Evolutionary conservation across 495 filamentous ascomycete genomes (phyloP).

Genomic region (Penicillium ochrochloron): DNA sequence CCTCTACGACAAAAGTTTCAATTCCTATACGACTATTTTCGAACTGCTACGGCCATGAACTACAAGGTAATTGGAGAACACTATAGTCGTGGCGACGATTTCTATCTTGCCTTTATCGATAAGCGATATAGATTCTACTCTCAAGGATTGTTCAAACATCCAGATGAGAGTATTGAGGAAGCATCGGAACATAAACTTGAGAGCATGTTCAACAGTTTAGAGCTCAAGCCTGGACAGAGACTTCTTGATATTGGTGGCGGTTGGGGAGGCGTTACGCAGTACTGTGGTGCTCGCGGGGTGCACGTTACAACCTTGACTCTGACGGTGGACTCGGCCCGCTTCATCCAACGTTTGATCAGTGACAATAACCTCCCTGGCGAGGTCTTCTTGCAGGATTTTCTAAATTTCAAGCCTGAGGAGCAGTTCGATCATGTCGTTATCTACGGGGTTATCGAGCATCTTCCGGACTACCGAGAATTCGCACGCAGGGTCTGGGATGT

Average conservation of each 20-base stretch:
- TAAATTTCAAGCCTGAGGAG: slow-evolving; percentile 16
- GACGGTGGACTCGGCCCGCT: slow-evolving; percentile 16
- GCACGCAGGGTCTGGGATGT: slow-evolving; percentile 18
- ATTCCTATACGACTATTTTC: slow-evolving; percentile 23
- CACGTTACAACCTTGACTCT: slow-evolving; percentile 24
- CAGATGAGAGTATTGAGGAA: slow-evolving; percentile 22
- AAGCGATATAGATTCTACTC: slow-evolving; percentile 25
- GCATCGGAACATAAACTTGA: slow-evolving; percentile 27
- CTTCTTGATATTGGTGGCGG: slow-evolving; percentile 29
- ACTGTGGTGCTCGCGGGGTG: slow-evolving; percentile 27
- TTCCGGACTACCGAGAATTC: slow-evolving; percentile 22
- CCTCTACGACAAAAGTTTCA: slow-evolving; percentile 22
- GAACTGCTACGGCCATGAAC: slow-evolving; percentile 21
- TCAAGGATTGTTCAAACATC: slow-evolving; percentile 19
- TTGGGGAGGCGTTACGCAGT: slow-evolving; percentile 30
- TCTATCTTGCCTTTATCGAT: slow-evolving; percentile 25
- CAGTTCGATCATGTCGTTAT: slow-evolving; percentile 22
- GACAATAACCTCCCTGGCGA: slow-evolving; percentile 14
- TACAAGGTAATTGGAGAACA: slow-evolving; percentile 22
- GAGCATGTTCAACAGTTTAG: slow-evolving; percentile 18
- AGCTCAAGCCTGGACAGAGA: slow-evolving; percentile 20
- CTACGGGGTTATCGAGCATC: slow-evolving; percentile 20
- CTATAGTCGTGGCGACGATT: slow-evolving; percentile 22
- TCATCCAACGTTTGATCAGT: slow-evolving; percentile 14
- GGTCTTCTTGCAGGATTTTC: slow-evolving; percentile 21